A percentile compares a stretch with the other conserved stretches of the same genome.
Evolutionary conservation across 306 rosid species (phyloP).

Genomic region (Medicago truncatula): MtrunA17r5.0-ANR NC_053045.1:56261501-56262000

Average conservation of each 20-base stretch:
- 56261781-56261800: neutral
- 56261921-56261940: neutral
- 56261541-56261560: too few species aligned
- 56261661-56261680: slow-evolving; percentile 16
- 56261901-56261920: too few species aligned
- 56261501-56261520: too few species aligned
- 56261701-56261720: slow-evolving; percentile 12
- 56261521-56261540: too few species aligned
- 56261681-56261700: slow-evolving; percentile 24
- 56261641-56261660: slow-evolving; percentile 18
- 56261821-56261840: neutral
- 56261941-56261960: neutral
- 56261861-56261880: neutral
- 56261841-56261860: neutral
- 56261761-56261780: neutral
- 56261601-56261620: too few species aligned
- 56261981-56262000: neutral
- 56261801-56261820: neutral
- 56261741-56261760: neutral
- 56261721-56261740: slow-evolving; percentile 13
- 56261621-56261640: too few species aligned
- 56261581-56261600: too few species aligned
- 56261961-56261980: neutral
- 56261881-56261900: neutral
- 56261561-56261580: too few species aligned